Evolutionary conservation across 2,329 filamentous ascomycete genomes (phyloP), one percentile per base, ranked within the genome.

Genomic region (Talaromyces funiculosus): DNA sequence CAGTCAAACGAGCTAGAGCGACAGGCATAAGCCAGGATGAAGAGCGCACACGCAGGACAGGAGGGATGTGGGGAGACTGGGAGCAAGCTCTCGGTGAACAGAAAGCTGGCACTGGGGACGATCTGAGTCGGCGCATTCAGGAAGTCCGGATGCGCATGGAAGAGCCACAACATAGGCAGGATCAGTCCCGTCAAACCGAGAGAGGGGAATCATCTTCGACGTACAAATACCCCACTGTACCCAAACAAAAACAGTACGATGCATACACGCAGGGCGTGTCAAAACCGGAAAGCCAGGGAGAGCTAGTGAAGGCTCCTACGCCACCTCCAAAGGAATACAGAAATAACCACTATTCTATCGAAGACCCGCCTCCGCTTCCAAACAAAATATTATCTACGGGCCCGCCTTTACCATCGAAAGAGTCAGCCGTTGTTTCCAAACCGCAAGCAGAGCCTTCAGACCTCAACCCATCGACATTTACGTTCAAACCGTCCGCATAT

Each of bases 401-500:
- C 35, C 67, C 68, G 4, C 62, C 69, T 57, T 60, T 67, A 51
- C 69, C 70, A 55, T 66, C 62, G 22, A 75, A 74, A 57, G 62
- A 68, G 33, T 62, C 57, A 45, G 22, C 58, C n/a, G 51, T 57
- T 31, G 54, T 64, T 2, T 64, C 64, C 16, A 65, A 65, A 29
- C 38, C 57, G 6, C 59, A 67, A 45, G 14, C 67, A 66, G 60
- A 66, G 9, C 64, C 61, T 53, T 53, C 68, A 56, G 67, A 72
- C n/a, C 68, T 75, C 10, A 67, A 74, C 40, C 74, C 71, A 59
- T 77, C 74, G 74, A 87, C 85, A 53, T 89, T 90, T 67, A 91
- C 90, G 14, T 95, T 96, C 78, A 85, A 86, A 64, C 90, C 93
- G 1, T 88, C 90, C 1, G 92, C 91, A 1, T 94, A 92, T 71